Conservation (phyloP, 768 basidiomycete genomes). For the Tephrocybe sp. region DNA sequence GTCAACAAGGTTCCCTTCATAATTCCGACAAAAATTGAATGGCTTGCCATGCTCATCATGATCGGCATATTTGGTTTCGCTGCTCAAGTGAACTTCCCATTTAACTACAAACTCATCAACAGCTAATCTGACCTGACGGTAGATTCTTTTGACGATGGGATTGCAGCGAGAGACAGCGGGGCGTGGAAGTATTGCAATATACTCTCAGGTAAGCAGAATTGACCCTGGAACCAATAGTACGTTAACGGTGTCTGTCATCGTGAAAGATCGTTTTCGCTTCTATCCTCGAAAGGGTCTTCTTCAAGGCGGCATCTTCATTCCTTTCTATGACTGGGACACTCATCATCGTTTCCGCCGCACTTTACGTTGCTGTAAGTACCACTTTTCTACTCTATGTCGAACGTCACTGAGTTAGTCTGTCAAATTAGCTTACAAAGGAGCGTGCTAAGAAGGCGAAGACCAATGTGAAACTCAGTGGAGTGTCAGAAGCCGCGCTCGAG, state of each 20-base stretch:
- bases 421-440: constrained; percentile 10
- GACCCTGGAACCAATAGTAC: too few species aligned
- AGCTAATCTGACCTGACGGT: too few species aligned
- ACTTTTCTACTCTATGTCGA: background rate
- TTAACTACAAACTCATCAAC: too few species aligned
- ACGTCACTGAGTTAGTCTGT: background rate
- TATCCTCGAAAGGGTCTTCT: constrained; percentile 63
- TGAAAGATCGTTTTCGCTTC: constrained; percentile 66
- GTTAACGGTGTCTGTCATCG: too few species aligned
- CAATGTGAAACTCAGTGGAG: constrained; percentile 5
- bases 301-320: constrained; percentile 56
- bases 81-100: constrained; percentile 54
- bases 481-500: constrained; percentile 10
- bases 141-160: constrained; percentile 59
- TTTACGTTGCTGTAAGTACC: constrained; percentile 62
- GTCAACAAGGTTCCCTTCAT: constrained; percentile 38
- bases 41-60: constrained; percentile 46
- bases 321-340: constrained; percentile 62
- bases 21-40: constrained; percentile 44
- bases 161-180: constrained; percentile 45
- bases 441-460: background rate
- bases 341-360: constrained; percentile 63
- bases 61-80: constrained; percentile 55
- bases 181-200: constrained; percentile 61
- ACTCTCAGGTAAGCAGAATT: constrained; percentile 24